Base-by-base conservation (phyloP, 2,329 filamentous ascomycete species). In the Penicillium sp. region DNA sequence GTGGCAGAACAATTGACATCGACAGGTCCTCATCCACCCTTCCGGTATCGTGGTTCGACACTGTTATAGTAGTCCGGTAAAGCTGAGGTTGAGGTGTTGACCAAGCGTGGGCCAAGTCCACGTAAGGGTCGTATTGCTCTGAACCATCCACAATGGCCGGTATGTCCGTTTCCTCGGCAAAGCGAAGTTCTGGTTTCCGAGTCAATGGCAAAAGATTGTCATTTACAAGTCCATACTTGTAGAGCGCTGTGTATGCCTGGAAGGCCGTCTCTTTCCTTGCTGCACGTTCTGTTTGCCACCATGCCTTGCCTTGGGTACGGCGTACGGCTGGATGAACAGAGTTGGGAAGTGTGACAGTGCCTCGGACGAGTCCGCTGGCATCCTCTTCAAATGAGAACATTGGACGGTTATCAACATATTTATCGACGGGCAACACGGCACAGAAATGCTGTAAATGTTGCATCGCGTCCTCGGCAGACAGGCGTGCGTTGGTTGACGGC, bases 381-480 rank as follows among this genome's bases (percentile, higher is more conserved):
- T 57, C 39, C 2, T 68, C 61, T 6, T 67, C 54, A 24, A 63
- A 67, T 0, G 60, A 58, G 63, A 91, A 95, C 44, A 88, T 82
- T 0, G 92, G 90, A 1, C 80, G 75, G 16, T 74, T 74, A 58
- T 91, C 83, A 6, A 85, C 77, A 63, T 85, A 89, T 0, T 55
- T 39, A 24, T 82, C 79, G 0, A 75, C 73, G 0, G 81, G 78
- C 0, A 91, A 68, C 0, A 80, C 78, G 0, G 77, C 74, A 68
- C 92, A 96, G 61, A 96, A 95, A 69, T 95, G 90, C 42, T 88
- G 78, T 1, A 97, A 78, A 67, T 94, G 90, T n/a, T 78, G 71
- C 43, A 86, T 82, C 0, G 90, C 88, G 58, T 88, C 88, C 33
- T 89, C 81, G 1, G 90, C 77, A 10, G 88, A 88, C 13, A 96